Conservation (phyloP, 768 basidiomycete genomes). For the Tremella yokohamensis region DNA sequence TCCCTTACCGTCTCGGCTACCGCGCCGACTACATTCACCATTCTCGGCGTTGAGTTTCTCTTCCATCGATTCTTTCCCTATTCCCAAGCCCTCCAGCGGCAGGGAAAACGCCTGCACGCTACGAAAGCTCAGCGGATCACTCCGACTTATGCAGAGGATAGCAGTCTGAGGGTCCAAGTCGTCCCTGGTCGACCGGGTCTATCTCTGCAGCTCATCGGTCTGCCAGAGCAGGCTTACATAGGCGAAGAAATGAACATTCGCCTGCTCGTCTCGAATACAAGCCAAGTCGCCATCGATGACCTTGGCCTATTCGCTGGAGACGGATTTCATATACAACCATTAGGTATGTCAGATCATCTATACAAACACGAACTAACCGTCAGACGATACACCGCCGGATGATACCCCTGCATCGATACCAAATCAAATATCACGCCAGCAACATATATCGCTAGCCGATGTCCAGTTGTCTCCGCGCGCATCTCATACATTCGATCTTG, state of each 20-base stretch:
- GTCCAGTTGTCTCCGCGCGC: conserved; percentile 56
- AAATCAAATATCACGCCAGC: conserved; percentile 12
- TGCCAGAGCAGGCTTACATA: conserved; percentile 58
- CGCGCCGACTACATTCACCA: conserved; percentile 57
- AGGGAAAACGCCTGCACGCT: conserved; percentile 72
- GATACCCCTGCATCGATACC: conserved; percentile 53
- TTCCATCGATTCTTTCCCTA: conserved; percentile 61
- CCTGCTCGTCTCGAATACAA: conserved; percentile 66
- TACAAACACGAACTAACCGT: not conserved
- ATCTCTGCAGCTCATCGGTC: conserved; percentile 42
- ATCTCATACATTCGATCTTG: conserved; percentile 57
- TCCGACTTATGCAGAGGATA: conserved; percentile 69
- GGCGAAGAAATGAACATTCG: conserved; percentile 64
- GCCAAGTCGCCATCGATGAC: conserved; percentile 61
- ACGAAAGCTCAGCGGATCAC: conserved; percentile 67
- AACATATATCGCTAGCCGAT: conserved; percentile 11
- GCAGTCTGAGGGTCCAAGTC: conserved; percentile 61
- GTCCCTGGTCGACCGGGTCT: conserved; percentile 66
- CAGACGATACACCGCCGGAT: conserved; percentile 55
- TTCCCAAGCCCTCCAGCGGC: conserved; percentile 63
- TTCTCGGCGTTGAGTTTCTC: conserved; percentile 68
- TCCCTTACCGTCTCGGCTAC: conserved; percentile 62
- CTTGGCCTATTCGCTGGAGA: conserved; percentile 58
- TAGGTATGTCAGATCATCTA: not conserved
- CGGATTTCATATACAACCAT: not conserved